phyloP scores from a whole-genome alignment of 257 asterid genomes.

The Penstemon newberryi region DNA sequence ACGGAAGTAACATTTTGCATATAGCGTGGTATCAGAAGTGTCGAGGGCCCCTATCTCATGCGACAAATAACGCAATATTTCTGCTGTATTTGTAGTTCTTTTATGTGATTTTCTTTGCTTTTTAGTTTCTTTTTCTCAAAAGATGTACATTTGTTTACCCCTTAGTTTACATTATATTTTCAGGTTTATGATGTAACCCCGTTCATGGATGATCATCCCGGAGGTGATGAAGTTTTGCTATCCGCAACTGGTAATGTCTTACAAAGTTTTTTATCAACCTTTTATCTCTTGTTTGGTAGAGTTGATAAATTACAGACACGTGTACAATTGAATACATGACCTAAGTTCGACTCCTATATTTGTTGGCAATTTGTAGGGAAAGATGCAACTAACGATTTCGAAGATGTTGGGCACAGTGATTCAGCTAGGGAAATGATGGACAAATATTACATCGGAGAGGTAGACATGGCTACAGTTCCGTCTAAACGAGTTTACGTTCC shows the following conservation, averaged over 20 bases:
- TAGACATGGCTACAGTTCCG: slow-evolving; percentile 61
- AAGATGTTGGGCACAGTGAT: slow-evolving; percentile 60
- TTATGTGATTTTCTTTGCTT: background rate
- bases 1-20: too few relatives aligned
- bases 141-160: background rate
- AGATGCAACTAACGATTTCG: slow-evolving; percentile 79
- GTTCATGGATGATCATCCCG: slow-evolving; percentile 94
- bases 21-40: too few relatives aligned
- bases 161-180: background rate
- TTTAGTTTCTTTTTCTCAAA: background rate
- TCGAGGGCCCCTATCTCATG: too few relatives aligned
- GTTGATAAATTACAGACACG: background rate
- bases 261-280: background rate
- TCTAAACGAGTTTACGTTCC: slow-evolving; percentile 44
- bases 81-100: background rate
- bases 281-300: background rate
- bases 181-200: slow-evolving; percentile 65
- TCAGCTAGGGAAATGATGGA: slow-evolving; percentile 57
- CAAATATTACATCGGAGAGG: slow-evolving; percentile 48
- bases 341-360: background rate
- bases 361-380: slow-evolving; percentile 46
- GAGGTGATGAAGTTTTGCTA: slow-evolving; percentile 89
- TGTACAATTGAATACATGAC: too few relatives aligned
- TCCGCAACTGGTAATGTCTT: slow-evolving; percentile 49
- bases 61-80: too few relatives aligned